Evolutionary conservation across 1,139 yeast genomes (phyloP).

Genomic region (Hemisphaericaspora xylofermentans): DNA sequence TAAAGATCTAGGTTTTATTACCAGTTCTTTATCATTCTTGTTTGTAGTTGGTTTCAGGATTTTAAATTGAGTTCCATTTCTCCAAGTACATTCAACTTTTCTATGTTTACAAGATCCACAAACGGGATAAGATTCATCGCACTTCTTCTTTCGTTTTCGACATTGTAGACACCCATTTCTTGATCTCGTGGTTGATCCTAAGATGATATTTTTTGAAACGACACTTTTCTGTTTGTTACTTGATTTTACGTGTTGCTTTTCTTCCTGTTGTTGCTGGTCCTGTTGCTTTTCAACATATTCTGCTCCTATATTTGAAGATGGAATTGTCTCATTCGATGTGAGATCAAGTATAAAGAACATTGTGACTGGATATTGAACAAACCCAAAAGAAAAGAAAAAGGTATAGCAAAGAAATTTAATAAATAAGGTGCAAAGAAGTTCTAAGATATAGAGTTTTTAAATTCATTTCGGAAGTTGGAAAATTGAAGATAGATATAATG

Average conservation of each 20-base stretch:
- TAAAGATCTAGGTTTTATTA: neutral
- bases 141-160: slow-evolving; percentile 22
- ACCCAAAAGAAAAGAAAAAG: neutral
- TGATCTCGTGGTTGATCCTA: slow-evolving; percentile 14
- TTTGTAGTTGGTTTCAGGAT: slow-evolving; percentile 3
- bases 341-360: slow-evolving; percentile 12
- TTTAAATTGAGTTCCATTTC: slow-evolving; percentile 9
- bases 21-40: neutral
- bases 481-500: too few relatives aligned
- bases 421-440: too few relatives aligned
- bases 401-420: neutral
- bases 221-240: neutral
- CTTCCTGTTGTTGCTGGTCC: neutral
- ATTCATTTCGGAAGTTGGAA: too few relatives aligned
- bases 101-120: slow-evolving; percentile 25
- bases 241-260: neutral
- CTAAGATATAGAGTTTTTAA: too few relatives aligned
- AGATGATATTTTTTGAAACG: slow-evolving; percentile 4
- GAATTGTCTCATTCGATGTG: slow-evolving; percentile 10
- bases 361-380: neutral
- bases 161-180: slow-evolving; percentile 21
- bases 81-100: slow-evolving; percentile 21
- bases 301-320: slow-evolving; percentile 1
- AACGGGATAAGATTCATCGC: slow-evolving; percentile 28
- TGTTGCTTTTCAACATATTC: neutral